Conservation (phyloP, 257 asterid species). For the Salvia hispanica region DNA sequence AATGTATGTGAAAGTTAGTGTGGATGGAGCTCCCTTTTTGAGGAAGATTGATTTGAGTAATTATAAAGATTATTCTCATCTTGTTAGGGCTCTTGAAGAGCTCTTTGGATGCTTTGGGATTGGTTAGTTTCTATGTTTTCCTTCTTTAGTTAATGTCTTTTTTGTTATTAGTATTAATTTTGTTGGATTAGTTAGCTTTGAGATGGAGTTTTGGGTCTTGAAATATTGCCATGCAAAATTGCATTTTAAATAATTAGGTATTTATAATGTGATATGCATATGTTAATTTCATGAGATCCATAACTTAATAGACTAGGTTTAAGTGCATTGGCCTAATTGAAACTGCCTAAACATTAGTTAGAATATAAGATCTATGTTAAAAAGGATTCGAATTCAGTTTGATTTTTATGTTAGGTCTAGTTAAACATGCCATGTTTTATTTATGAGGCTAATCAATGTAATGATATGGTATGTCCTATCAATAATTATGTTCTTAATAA, state of each 20-base stretch:
- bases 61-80: slow-evolving; percentile 52
- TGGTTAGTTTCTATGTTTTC: slow-evolving; percentile 44
- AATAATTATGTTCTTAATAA: no score
- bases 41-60: slow-evolving; percentile 66
- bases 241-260: no score
- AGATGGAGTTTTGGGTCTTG: neutral
- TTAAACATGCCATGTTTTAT: no score
- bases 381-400: no score
- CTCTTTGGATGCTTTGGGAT: slow-evolving; percentile 60
- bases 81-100: slow-evolving; percentile 55
- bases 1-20: slow-evolving; percentile 77
- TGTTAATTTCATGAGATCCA: neutral
- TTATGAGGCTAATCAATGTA: no score
- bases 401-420: no score
- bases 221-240: slow-evolving; percentile 31
- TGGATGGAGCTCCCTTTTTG: slow-evolving; percentile 89
- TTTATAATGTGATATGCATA: neutral
- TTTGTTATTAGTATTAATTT: neutral
- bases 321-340: neutral
- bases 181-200: no score
- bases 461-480: no score
- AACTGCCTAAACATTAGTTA: neutral
- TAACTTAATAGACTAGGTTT: neutral
- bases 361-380: no score
- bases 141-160: neutral